These are phyloP conservation scores for Phtheirospermum japonicum DNA, from an alignment of 257 asterid genomes.

Conservation along the genomic window DNA sequence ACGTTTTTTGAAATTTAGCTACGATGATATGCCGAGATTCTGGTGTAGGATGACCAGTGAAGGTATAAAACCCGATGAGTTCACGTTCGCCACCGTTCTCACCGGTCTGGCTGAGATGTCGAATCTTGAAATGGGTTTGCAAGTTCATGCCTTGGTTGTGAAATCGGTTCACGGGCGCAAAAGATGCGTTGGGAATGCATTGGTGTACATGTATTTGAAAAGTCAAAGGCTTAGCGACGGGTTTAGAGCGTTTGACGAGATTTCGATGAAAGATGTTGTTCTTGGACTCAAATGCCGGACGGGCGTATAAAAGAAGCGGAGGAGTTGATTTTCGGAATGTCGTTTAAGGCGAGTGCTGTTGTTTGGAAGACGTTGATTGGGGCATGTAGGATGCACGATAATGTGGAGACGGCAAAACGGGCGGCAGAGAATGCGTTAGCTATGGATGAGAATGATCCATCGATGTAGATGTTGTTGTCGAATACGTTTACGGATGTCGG, in stretches of 20 bases:
- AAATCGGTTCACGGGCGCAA: conserved; percentile 64
- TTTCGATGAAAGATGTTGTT: conserved; percentile 49
- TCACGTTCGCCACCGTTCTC: conserved; percentile 62
- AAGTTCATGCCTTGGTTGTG: too few species aligned
- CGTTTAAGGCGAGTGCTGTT: conserved; percentile 41
- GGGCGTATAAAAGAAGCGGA: conserved; percentile 61
- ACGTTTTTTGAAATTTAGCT: too few species aligned
- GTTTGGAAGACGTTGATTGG: conserved; percentile 78
- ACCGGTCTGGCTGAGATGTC: conserved; percentile 64
- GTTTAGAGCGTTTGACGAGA: conserved; percentile 59
- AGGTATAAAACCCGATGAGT: conserved; percentile 59
- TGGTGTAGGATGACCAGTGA: too few species aligned
- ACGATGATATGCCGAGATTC: too few species aligned
- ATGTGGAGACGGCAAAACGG: conserved; percentile 59
- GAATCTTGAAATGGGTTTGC: conserved; percentile 53
- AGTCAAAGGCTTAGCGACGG: conserved; percentile 44
- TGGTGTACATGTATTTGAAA: conserved; percentile 71
- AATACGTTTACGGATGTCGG: conserved; percentile 58
- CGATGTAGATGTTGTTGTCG: conserved; percentile 57
- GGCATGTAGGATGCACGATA: conserved; percentile 62
- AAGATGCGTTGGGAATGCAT: conserved; percentile 60
- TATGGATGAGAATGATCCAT: conserved; percentile 46
- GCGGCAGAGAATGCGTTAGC: conserved; percentile 54
- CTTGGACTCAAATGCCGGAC: conserved; percentile 70
- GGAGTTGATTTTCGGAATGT: conserved; percentile 44